Evolutionary conservation across 2,329 filamentous ascomycete species (phyloP), one percentile per base, ranked within the genome.

Genomic region (Aspergillus felis): DNA sequence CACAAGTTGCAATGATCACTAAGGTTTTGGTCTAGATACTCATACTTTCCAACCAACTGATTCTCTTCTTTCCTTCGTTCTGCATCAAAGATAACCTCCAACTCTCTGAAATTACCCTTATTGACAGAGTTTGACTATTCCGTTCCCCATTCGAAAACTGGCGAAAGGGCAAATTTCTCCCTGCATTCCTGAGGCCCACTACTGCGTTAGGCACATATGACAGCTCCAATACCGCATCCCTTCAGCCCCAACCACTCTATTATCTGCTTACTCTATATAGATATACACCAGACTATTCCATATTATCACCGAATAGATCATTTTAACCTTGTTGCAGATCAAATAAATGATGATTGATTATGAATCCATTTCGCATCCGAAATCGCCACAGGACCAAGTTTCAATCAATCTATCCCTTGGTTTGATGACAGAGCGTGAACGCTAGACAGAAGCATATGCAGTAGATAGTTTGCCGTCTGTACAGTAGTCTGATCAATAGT

Each of bases 171-270:
- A 38, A 35, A 7, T 38, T 17, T 38, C 32, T 38, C 32, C 32
- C 32, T 38, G 32, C 32, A 38, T 38, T 38, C 32, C 5, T 17
- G 32, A 38, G 14, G 32, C 32, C 32, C 14, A 38, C 32, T 38
- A 38, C 32, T 38, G 14, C 17, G 12, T 38, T 17, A 17, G 32
- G 32, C 5, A 49, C 20, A 50, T 50, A 54, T 54, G 53, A 54
- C 53, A 54, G 53, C 53, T 54, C 53, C 46, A 50, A 54, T 41
- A 38, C 44, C 20, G 3, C 46, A 6, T 49, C 53, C 53, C 44
- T 54, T 49, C 25, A 4, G 20, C 25, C 29, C 53, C 53, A 54
- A 28, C 53, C 53, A 54, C 44, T 35, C 53, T 35, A 20, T 27
- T 46, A 38, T 38, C 32, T 17, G 32, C 17, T 38, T 17, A 38